A percentile compares a stretch with the other conserved stretches of the same genome.
phyloP scores from a whole-genome alignment of 305 asterid genomes.

The Fraxinus paxiana region DNA sequence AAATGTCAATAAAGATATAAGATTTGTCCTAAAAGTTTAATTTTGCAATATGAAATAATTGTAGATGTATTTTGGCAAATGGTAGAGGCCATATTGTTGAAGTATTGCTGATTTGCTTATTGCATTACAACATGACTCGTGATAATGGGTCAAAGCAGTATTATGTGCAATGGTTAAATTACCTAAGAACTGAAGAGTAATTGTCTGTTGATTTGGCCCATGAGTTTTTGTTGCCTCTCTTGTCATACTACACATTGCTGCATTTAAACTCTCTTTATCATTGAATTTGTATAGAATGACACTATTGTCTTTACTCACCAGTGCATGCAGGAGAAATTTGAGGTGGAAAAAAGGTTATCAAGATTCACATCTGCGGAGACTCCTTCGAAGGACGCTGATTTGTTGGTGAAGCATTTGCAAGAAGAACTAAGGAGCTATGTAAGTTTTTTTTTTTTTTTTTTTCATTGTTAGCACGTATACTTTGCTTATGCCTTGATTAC shows the following conservation, averaged over 20 bases:
- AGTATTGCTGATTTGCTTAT: neutral
- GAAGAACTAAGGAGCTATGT: constrained; percentile 86
- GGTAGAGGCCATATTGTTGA: neutral
- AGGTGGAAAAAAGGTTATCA: constrained; percentile 54
- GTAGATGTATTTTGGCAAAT: neutral
- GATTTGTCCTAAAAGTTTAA: neutral
- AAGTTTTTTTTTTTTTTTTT: constrained; percentile 33
- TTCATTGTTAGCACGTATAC: neutral
- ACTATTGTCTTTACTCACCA: constrained; percentile 34
- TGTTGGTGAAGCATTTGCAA: constrained; percentile 81
- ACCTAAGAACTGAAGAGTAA: neutral
- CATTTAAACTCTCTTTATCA: constrained; percentile 9
- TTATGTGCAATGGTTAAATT: neutral
- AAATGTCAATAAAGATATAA: neutral
- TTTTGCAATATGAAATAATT: neutral
- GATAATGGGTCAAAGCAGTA: neutral
- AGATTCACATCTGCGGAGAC: constrained; percentile 43
- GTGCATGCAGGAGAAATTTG: constrained; percentile 72
- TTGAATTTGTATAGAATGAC: constrained; percentile 21
- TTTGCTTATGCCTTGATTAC: constrained; percentile 13
- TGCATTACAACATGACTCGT: neutral
- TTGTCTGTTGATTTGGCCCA: neutral
- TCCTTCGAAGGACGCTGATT: constrained; percentile 48
- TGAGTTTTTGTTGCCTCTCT: neutral
- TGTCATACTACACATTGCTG: constrained; percentile 3